Evolutionary conservation across 1,284 basidiomycete species (phyloP).

Genomic region (Porodaedalea pini): DNA sequence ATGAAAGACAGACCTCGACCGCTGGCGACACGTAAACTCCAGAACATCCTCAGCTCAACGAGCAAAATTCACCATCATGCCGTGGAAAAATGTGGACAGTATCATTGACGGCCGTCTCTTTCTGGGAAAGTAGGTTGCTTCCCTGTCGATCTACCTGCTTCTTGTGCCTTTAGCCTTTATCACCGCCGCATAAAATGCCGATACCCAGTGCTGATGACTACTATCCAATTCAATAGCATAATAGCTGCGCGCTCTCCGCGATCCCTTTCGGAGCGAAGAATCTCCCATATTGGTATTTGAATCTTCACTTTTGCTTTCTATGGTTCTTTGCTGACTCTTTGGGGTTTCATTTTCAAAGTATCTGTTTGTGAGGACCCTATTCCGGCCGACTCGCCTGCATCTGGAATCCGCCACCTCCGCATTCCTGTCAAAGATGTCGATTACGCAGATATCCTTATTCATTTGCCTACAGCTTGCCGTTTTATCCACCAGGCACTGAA

Average conservation of each 20-base stretch:
- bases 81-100: constrained; percentile 71
- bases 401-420: constrained; percentile 66
- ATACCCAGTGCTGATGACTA: constrained; percentile 23
- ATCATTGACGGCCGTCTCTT: constrained; percentile 67
- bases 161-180: constrained; percentile 22
- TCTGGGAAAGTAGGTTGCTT: constrained; percentile 65
- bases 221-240: constrained; percentile 43
- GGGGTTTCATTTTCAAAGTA: constrained; percentile 27
- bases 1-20: constrained; percentile 9
- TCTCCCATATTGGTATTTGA: constrained; percentile 56
- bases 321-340: not conserved
- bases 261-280: constrained; percentile 66
- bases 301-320: not conserved
- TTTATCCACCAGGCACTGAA: constrained; percentile 76
- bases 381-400: constrained; percentile 69
- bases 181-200: constrained; percentile 22
- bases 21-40: constrained; percentile 3
- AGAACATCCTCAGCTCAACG: constrained; percentile 7
- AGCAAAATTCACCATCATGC: constrained; percentile 39
- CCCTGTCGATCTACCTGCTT: constrained; percentile 26
- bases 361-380: constrained; percentile 71
- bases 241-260: constrained; percentile 69
- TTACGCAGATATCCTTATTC: constrained; percentile 77
- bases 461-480: constrained; percentile 70
- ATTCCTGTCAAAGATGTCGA: constrained; percentile 78